Base-by-base conservation (phyloP, 306 rosid species). In the Cucumis melo region DNA sequence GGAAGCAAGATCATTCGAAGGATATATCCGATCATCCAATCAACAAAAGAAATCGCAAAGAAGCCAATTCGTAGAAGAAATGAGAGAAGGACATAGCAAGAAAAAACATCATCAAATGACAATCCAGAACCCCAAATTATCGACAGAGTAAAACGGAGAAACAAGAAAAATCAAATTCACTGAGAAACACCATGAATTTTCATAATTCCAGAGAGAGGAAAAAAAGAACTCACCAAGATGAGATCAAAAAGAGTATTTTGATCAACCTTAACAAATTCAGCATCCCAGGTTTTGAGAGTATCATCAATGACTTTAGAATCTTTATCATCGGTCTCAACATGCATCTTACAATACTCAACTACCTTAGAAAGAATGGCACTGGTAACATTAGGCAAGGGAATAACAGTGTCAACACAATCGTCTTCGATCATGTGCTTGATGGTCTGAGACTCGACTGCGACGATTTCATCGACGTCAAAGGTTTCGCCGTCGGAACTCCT, bases 351-450 rank as follows among this genome's bases (percentile, higher is more conserved):
- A 32, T 76, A 86, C 57, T 80, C 82, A 5, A 88, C 46, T 14
- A 88, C 67, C 80, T 55, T 78, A 5, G 81, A 27, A 4, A 88
- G 81, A 58, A 81, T 74, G 9, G 7, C 2, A 50, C 80, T 11
- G 8, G 36, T 23, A 9, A 87, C 84, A 14, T 78, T 73, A 1
- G 76, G 65, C 63, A 83, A 5, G 10, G 83, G 87, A 8, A 85
- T 75, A 14, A 24, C 79, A 39, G 14, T 20, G 1, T 46, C 68
- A 7, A 20, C 62, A 17, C 81, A 76, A 12, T 16, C 71, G 8
- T 73, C 85, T 16, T 83, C 80, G 21, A 77, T 58, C 82, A 85
- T 6, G 48, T 68, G 51, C 83, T 83, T 83, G 65, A 87, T 79
- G 16, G 81, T 74, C 58, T 56, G 73, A 6, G 78, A 74, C 59